phyloP scores from a whole-genome alignment of 495 filamentous ascomycete genomes.

The Xylaria telfairii region DNA sequence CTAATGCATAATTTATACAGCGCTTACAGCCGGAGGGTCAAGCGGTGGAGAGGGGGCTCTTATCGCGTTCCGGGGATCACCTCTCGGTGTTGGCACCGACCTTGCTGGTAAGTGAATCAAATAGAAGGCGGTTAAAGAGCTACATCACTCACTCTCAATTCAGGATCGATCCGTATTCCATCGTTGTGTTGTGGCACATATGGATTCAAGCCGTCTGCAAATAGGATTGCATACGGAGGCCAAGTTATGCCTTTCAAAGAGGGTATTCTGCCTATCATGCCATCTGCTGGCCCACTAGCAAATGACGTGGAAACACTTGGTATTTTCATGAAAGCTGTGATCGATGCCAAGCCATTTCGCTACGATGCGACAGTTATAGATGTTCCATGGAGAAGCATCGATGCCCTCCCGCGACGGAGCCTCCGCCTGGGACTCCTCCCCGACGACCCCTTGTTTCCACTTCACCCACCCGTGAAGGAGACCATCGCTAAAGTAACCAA shows the following conservation, averaged over 20 bases:
- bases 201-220: slow-evolving; percentile 61
- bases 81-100: slow-evolving; percentile 61
- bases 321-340: slow-evolving; percentile 58
- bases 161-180: slow-evolving; percentile 57
- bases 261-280: slow-evolving; percentile 49
- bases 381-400: slow-evolving; percentile 50
- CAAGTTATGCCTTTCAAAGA: slow-evolving; percentile 48
- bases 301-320: slow-evolving; percentile 53
- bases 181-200: slow-evolving; percentile 62
- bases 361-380: slow-evolving; percentile 54
- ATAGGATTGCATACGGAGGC: slow-evolving; percentile 61
- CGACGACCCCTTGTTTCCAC: slow-evolving; percentile 61
- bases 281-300: slow-evolving; percentile 59
- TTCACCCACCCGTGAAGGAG: slow-evolving; percentile 62
- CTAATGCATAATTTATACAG: not conserved
- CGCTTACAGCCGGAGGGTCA: slow-evolving; percentile 64
- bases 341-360: slow-evolving; percentile 53
- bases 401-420: slow-evolving; percentile 27
- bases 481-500: slow-evolving; percentile 56
- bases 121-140: slow-evolving; percentile 48
- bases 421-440: slow-evolving; percentile 60
- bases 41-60: slow-evolving; percentile 62
- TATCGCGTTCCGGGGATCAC: slow-evolving; percentile 44
- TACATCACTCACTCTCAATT: slow-evolving; percentile 47
- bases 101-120: slow-evolving; percentile 54